Evolutionary conservation across 2,329 filamentous ascomycete genomes (phyloP).

Genomic region (Neoascochyta sp.): DNA sequence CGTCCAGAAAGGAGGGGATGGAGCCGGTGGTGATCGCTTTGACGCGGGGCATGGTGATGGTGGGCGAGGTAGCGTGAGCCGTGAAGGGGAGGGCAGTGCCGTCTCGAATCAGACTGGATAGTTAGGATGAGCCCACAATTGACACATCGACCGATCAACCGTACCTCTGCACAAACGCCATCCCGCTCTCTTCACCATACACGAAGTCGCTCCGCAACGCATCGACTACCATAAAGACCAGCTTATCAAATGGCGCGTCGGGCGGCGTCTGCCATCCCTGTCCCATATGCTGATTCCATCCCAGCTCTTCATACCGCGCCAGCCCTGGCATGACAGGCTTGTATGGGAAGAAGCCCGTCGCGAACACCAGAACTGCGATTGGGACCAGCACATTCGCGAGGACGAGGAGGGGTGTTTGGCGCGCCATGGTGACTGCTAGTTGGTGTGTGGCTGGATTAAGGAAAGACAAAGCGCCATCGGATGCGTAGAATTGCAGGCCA

Average conservation of each 20-base stretch:
- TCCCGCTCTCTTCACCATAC: constrained; percentile 74
- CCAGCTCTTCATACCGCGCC: constrained; percentile 61
- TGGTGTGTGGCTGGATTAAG: constrained; percentile 1
- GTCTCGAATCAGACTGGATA: constrained; percentile 69
- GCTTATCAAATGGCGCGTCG: constrained; percentile 73
- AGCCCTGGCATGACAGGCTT: constrained; percentile 88
- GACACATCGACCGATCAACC: too few relatives aligned
- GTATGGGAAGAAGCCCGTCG: constrained; percentile 93
- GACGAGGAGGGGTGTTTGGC: constrained; percentile 46
- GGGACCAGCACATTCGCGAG: constrained; percentile 76
- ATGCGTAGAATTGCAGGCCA: constrained; percentile 8
- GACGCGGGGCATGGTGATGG: constrained; percentile 95
- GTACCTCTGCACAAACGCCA: constrained; percentile 83
- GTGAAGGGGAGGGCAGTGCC: constrained; percentile 89
- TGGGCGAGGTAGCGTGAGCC: constrained; percentile 91
- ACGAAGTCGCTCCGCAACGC: constrained; percentile 89
- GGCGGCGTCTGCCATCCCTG: constrained; percentile 46
- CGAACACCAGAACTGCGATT: constrained; percentile 66
- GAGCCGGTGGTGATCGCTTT: constrained; percentile 97
- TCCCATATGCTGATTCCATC: constrained; percentile 42
- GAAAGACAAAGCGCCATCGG: constrained; percentile 8
- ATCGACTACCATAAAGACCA: constrained; percentile 98
- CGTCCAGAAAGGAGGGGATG: constrained; percentile 95
- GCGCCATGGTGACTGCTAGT: constrained; percentile 19
- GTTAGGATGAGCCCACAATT: constrained; percentile 1